Percentiles rank a stretch among this genome's conserved stretches.
Evolutionary conservation across 306 rosid genomes (phyloP).

Genomic region (Citrullus mucosospermus): DNA sequence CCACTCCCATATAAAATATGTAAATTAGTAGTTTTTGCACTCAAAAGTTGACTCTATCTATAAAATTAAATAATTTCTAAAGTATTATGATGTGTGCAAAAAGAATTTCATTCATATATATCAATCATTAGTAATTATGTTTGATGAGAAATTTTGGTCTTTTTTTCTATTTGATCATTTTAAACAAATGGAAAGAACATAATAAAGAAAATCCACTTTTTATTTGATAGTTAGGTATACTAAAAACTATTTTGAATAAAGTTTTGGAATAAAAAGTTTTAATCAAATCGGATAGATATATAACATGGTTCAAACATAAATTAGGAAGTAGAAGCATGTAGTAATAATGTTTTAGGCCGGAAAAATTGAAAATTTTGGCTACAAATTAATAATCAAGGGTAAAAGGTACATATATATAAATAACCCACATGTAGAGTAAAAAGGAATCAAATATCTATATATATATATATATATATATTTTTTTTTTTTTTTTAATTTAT

Average conservation of each 20-base stretch:
- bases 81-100: neutral
- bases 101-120: neutral
- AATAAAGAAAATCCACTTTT: too few species aligned
- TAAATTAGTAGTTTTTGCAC: neutral
- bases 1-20: neutral
- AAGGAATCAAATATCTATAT: neutral
- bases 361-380: neutral
- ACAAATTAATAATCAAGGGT: neutral
- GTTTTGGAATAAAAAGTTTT: neutral
- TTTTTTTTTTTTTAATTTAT: too few species aligned
- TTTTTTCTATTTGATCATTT: too few species aligned
- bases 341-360: neutral
- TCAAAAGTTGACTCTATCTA: neutral
- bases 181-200: too few species aligned
- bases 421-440: neutral
- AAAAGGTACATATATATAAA: neutral
- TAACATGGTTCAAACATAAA: neutral
- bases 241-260: neutral
- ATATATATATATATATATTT: neutral
- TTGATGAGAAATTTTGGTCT: neutral
- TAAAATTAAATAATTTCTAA: neutral
- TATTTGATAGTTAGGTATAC: too few species aligned
- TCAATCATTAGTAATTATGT: neutral
- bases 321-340: neutral
- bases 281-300: too few species aligned